phyloP scores from a whole-genome alignment of 768 basidiomycete species.

The Gloeopeniophorella convolvens region DNA sequence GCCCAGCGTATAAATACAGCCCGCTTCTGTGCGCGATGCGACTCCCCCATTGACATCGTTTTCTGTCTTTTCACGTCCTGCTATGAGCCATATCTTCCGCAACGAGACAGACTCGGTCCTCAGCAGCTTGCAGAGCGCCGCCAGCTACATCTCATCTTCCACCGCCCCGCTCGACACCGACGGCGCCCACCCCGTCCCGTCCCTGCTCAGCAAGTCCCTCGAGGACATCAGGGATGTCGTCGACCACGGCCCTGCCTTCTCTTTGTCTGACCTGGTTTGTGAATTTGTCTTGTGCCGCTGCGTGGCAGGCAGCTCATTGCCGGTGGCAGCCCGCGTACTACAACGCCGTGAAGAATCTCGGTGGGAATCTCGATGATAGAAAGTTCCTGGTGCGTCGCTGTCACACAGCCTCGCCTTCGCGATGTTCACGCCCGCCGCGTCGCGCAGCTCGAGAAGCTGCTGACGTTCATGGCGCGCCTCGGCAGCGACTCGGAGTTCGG shows the following conservation, averaged over 20 bases:
- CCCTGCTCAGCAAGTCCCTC: constrained; percentile 1
- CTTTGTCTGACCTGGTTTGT: constrained; percentile 15
- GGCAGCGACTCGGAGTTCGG: not conserved
- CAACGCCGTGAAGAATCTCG: constrained; percentile 6
- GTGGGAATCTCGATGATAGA: constrained; percentile 17
- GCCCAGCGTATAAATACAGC: no score
- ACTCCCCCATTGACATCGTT: not conserved
- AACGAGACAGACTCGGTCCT: not conserved
- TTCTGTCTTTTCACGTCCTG: not conserved
- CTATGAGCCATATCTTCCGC: constrained; percentile 1
- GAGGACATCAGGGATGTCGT: constrained; percentile 6
- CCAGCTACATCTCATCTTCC: not conserved
- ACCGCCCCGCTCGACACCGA: constrained; percentile 6
- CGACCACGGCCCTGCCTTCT: constrained; percentile 6
- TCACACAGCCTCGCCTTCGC: not conserved
- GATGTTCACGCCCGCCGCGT: no score
- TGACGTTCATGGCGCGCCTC: constrained; percentile 19
- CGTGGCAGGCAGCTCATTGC: not conserved
- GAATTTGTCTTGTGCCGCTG: not conserved
- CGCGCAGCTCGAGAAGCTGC: constrained; percentile 17
- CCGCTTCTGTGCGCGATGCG: not conserved
- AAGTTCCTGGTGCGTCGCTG: constrained; percentile 10
- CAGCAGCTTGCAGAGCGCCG: constrained; percentile 1
- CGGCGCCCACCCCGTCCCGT: constrained; percentile 2
- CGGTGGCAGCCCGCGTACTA: constrained; percentile 11